These are phyloP conservation scores for Taphrina betulina DNA, from an alignment of 1,139 yeast species.

Conservation along the genomic window DNA sequence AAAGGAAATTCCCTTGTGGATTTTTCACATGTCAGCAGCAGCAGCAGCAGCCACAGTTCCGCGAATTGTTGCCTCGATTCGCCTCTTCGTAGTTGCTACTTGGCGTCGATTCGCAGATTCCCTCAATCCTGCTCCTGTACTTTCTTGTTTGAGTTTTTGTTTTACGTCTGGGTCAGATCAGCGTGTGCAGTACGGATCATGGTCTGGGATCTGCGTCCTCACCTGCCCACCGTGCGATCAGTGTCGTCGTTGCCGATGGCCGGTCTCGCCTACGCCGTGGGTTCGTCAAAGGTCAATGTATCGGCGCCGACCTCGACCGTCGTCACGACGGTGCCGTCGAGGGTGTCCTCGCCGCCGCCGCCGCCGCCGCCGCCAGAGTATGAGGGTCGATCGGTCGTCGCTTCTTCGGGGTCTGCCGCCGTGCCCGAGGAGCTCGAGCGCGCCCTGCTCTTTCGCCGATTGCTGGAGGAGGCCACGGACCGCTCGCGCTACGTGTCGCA, in stretches of 20 bases:
- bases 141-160: no score
- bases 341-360: background rate
- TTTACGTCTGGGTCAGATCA: no score
- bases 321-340: background rate
- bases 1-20: no score
- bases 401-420: background rate
- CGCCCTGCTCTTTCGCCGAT: constrained; percentile 1
- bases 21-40: no score
- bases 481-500: constrained; percentile 7
- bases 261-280: constrained; percentile 9
- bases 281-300: background rate
- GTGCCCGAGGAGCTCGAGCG: background rate
- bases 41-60: no score
- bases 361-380: constrained; percentile 16
- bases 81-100: no score
- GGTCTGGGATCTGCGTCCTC: constrained; percentile 21
- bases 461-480: background rate
- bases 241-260: constrained; percentile 12
- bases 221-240: constrained; percentile 9
- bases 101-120: no score
- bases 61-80: no score
- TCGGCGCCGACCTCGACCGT: no score
- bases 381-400: background rate
- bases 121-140: no score
- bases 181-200: no score